Evolutionary conservation across 257 asterid genomes (phyloP), one percentile per base, ranked within the genome.

Genomic region (Vinca minor): DNA sequence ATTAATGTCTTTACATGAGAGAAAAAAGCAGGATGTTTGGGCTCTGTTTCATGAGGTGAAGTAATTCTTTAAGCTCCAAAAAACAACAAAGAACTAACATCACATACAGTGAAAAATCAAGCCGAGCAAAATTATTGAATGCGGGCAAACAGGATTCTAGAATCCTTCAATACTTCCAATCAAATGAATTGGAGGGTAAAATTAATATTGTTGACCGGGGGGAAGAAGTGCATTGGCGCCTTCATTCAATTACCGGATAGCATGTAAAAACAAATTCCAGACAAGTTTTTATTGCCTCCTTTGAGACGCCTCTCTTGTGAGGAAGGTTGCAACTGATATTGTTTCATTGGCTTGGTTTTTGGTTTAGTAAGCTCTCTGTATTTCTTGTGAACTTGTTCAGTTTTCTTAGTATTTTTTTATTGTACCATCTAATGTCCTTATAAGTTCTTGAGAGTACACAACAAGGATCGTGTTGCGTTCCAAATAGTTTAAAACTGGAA

Each of bases 1-100:
- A 34, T 34, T 38, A 17, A 25, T 65, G 28, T 28, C 36, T n/a
- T 65, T 64, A 18, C 31, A 23, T 64, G 49, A 49, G 28, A 59
- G 29, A 8, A 14, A 26, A 39, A 34, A 11, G 28, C 1, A 50
- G 41, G n/a, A 50, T 35, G 60, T 13, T 26, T 36, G 28, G 38
- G 44, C 18, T 50, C 17, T 41, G 20, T 63, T 31, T 12, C 26
- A 35, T 6, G 17, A 36, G 14, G 13, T 7, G 23, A 4, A 28
- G 10, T 31, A n/a, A 52, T 14, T 18, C 38, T 34, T 34, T 2
- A 34, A 7, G 3, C 7, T 34, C 38, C 38, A 34, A 34, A 7
- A 7, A 34, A 34, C 38, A 34, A 34, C 4, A 34, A 34, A 34
- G 38, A 34, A 34, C 38, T 34, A 34, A 38, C 26, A n/a, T 18